Evolutionary conservation across 805 yeast genomes (phyloP), one percentile per base, ranked within the genome.

Genomic region (Candida tibetensis): DNA sequence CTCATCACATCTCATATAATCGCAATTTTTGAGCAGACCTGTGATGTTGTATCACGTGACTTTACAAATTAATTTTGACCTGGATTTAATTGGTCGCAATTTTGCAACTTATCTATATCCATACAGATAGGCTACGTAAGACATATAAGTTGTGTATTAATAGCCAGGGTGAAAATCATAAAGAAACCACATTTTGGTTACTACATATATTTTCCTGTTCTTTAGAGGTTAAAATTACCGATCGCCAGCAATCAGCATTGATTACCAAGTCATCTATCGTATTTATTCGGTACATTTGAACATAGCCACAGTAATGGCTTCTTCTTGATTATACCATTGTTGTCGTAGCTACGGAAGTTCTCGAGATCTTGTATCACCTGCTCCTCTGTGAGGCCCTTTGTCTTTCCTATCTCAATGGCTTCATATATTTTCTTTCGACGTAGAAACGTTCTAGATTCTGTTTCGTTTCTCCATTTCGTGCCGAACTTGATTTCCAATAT

Each of bases 391-490:
- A 61, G 69, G 0, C 81, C 80, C 46, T 66, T 65, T 3, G 50
- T 46, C 35, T 67, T 47, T 1, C 81, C 82, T 6, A 47, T 59
- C 48, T 77, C 81, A 36, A 77, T 74, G 4, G 81, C 81, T 43
- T 67, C 71, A 55, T 76, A 77, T 17, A 77, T 65, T 23, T 72
- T 72, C 49, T 73, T 75, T 28, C 82, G 59, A 44, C 83, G 53
- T 32, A 74, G 64, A 49, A 72, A 77, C 31, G 79, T 71, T 44
- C 78, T 71, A 37, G 72, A 70, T 21, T 74, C 74, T 0, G 81
- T 79, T 34, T 64, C 79, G 34, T 74, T 61, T 52, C 82, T 65
- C 83, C 83, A 77, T 25, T 72, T 70, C 1, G 79, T 69, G 36
- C 71, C 72, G 45, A 68, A 77, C 42, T 71, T 65, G 5, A 51